Evolutionary conservation across 345 rosid species (phyloP).

Genomic region (Excoecaria agallocha): DNA sequence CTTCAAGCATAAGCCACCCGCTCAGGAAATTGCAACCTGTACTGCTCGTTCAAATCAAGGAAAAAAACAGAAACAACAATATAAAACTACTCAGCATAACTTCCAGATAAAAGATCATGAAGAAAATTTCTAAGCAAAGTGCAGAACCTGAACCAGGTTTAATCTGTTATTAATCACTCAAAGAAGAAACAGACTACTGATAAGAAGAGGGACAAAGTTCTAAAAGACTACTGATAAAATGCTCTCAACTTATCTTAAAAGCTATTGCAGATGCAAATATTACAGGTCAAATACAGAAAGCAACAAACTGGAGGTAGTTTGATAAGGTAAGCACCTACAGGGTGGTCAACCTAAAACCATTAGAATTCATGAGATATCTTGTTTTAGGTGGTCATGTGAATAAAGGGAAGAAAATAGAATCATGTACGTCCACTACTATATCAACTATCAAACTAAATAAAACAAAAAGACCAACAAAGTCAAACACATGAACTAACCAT

Average conservation of each 20-base stretch:
- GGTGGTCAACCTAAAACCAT: slow-evolving; percentile 10
- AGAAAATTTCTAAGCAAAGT: background rate
- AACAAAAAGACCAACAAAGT: background rate
- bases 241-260: background rate
- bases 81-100: background rate
- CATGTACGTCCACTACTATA: slow-evolving; percentile 29
- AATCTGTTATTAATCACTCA: background rate
- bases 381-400: slow-evolving; percentile 6
- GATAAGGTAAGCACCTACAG: no score
- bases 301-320: no score
- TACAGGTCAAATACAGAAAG: background rate
- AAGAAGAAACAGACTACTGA: no score
- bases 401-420: slow-evolving; percentile 25
- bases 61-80: background rate
- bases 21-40: slow-evolving; percentile 6
- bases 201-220: background rate
- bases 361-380: background rate
- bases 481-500: background rate
- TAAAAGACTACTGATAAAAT: background rate
- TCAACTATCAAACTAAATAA: background rate
- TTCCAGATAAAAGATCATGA: background rate
- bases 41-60: slow-evolving; percentile 22
- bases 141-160: background rate
- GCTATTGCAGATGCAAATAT: background rate
- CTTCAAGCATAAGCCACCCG: slow-evolving; percentile 25